Base-by-base conservation (phyloP, 1,284 basidiomycete species). In the Cystobasidium sp. region DNA sequence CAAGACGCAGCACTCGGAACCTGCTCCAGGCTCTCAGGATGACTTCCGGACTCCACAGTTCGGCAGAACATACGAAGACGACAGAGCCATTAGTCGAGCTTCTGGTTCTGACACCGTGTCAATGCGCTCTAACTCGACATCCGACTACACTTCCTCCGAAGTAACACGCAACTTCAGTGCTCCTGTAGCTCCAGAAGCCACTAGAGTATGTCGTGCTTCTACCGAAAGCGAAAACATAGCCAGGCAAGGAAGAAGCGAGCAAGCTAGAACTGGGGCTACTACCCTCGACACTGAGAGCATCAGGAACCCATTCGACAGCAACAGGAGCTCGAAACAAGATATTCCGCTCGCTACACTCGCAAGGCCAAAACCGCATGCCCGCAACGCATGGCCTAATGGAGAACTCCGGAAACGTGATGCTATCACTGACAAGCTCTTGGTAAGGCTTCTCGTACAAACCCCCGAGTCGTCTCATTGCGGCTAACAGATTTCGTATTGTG, bases 401-500 rank as follows among this genome's bases (percentile, higher is more conserved):
- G 70, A 73, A 43, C 63, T 73, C 22, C 49, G 62, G 7, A 73
- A 65, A 51, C 43, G 63, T 46, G 70, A 73, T 65, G 47, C 70
- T 10, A 49, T 61, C 6, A 73, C 70, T 10, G 70, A 73, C 7
- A 66, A 65, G 18, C 31, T 73, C 3, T 47, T 73, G 39, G 70
- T 73, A 22, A 55, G 70, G 39, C 31, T 31, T 5, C 31, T 31
- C 31, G 9, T 31, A 9, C 1, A 1, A 9, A 16, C 14, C 39
- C 7, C 10, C 16, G 44, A n/a, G 20, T 18, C 8, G n/a, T 9
- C n/a, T 18, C n/a, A 14, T 22, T 24, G n/a, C 49, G 44, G 10
- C 49, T n/a, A 44, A 16, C 9, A 31, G 24, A 18, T 6, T 22
- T 8, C 2, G 37, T 51, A 6, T 6, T 5, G 1, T 58, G 20